Conservation (phyloP, 2,329 filamentous ascomycete genomes). For the Aspergillus japonicus region DNA sequence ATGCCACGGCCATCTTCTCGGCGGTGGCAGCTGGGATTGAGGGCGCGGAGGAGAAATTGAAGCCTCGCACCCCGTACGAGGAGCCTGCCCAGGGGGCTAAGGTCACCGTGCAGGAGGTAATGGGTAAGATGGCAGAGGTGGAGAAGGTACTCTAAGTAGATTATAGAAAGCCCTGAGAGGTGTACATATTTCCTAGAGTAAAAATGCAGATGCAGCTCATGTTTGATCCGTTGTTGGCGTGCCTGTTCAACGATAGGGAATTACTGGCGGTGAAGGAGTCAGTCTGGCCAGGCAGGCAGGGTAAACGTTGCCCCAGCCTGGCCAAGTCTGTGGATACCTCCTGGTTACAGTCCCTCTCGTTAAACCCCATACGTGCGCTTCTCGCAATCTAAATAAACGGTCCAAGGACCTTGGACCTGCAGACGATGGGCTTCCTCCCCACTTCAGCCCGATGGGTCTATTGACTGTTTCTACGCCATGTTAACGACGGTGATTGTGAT, state of each 20-base stretch:
- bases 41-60: constrained; percentile 57
- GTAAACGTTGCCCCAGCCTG: not conserved
- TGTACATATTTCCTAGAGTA: not conserved
- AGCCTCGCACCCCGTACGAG: constrained; percentile 63
- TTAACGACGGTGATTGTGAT: not conserved
- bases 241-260: not conserved
- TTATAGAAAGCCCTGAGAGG: not conserved
- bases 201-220: not conserved
- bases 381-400: not conserved
- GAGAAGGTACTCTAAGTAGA: constrained; percentile 28
- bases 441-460: not conserved
- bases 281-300: not conserved
- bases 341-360: not conserved
- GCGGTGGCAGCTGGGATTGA: constrained; percentile 61
- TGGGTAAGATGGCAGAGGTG: constrained; percentile 43
- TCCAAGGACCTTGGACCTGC: not conserved
- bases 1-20: constrained; percentile 61
- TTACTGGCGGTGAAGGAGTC: not conserved
- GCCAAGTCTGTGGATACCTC: not conserved
- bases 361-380: not conserved
- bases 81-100: constrained; percentile 46
- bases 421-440: not conserved
- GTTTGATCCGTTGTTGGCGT: not conserved
- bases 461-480: not conserved
- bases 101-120: constrained; percentile 41